These are phyloP conservation scores for Lunularia cruciata DNA, from an alignment of 225 moss, liverwort and hornwort genomes.

Conservation along the genomic window DNA sequence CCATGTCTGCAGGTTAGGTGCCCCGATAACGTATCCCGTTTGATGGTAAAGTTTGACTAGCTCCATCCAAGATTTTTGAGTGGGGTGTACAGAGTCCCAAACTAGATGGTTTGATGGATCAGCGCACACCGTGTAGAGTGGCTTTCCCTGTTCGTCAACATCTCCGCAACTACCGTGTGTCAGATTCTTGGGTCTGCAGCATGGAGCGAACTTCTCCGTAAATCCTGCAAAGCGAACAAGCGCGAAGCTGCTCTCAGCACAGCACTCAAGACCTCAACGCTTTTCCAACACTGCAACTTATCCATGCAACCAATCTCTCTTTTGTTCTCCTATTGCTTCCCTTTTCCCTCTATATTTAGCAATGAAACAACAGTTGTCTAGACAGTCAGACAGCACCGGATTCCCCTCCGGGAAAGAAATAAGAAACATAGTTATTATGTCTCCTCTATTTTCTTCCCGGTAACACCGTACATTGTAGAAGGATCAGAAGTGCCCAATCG, in stretches of 20 bases:
- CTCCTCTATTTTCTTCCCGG: too few relatives aligned
- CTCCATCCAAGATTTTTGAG: slow-evolving; percentile 30
- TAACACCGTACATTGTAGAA: too few relatives aligned
- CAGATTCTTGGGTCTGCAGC: slow-evolving; percentile 37
- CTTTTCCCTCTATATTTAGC: neutral
- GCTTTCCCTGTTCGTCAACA: slow-evolving; percentile 24
- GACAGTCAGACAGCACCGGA: neutral
- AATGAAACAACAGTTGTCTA: neutral
- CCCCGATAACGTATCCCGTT: slow-evolving; percentile 30
- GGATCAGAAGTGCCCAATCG: too few relatives aligned
- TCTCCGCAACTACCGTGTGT: slow-evolving; percentile 37
- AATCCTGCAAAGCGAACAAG: too few relatives aligned
- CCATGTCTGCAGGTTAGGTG: slow-evolving; percentile 29
- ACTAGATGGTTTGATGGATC: slow-evolving; percentile 26
- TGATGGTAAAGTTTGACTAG: slow-evolving; percentile 25
- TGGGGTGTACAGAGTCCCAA: slow-evolving; percentile 46
- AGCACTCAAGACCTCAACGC: neutral
- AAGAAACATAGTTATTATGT: too few relatives aligned
- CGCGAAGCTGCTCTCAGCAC: neutral
- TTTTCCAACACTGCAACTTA: neutral
- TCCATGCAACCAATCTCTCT: neutral
- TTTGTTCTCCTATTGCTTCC: neutral
- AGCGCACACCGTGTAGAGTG: slow-evolving; percentile 45
- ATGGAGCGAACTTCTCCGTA: slow-evolving; percentile 25
- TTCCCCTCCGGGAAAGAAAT: neutral